These are phyloP conservation scores for Trichophyton verrucosum DNA, from an alignment of 2,329 filamentous ascomycete genomes.

Conservation along the genomic window DNA sequence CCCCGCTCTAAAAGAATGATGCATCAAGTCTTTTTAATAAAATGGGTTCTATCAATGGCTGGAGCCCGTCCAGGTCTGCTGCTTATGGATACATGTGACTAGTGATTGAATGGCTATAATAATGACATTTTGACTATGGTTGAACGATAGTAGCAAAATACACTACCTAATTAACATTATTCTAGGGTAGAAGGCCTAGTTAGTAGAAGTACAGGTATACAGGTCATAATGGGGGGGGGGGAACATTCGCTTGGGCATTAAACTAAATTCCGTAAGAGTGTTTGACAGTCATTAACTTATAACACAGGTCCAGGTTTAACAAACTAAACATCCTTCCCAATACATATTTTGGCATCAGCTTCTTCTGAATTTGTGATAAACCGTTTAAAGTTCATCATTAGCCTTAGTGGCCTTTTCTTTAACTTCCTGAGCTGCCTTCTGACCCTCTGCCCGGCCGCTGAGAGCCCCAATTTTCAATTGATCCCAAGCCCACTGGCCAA, in stretches of 20 bases:
- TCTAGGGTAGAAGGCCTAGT: no score
- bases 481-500: conserved; percentile 37
- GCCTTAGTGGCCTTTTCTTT: conserved; percentile 26
- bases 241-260: not conserved
- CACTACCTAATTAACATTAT: no score
- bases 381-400: conserved; percentile 5
- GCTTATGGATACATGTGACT: not conserved
- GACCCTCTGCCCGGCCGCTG: conserved; percentile 36
- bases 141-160: not conserved
- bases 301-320: not conserved
- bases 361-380: not conserved
- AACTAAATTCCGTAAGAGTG: not conserved
- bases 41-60: not conserved
- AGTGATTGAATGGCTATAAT: not conserved
- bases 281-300: not conserved
- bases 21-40: not conserved
- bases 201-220: not conserved
- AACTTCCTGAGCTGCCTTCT: conserved; percentile 36
- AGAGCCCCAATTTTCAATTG: conserved; percentile 39
- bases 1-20: conserved; percentile 21
- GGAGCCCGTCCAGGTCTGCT: not conserved
- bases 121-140: not conserved
- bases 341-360: not conserved
- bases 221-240: not conserved
- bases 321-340: not conserved